phyloP scores from a whole-genome alignment of 2,329 filamentous ascomycete genomes.

The Colletotrichum siamense region DNA sequence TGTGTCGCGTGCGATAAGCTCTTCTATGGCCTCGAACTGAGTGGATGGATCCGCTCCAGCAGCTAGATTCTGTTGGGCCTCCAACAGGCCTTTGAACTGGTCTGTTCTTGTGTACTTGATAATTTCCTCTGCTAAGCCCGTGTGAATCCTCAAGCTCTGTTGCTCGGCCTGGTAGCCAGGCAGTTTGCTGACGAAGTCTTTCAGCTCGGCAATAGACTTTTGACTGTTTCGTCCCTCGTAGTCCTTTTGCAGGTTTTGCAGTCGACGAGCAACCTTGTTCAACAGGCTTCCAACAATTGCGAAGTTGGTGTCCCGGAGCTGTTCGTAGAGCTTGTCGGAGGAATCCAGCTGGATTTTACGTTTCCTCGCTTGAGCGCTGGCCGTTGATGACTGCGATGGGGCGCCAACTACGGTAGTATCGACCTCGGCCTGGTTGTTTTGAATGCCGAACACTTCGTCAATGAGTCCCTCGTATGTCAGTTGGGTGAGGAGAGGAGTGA shows the following conservation, averaged over 20 bases:
- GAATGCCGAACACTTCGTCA: constrained; percentile 90
- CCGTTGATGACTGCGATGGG: constrained; percentile 65
- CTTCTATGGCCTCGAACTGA: constrained; percentile 90
- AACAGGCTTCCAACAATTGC: constrained; percentile 88
- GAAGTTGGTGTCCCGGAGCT: constrained; percentile 92
- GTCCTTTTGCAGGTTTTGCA: constrained; percentile 82
- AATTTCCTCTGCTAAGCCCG: constrained; percentile 90
- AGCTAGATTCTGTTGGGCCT: constrained; percentile 95
- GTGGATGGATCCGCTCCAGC: constrained; percentile 87
- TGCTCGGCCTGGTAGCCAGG: constrained; percentile 94
- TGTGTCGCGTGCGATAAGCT: constrained; percentile 88
- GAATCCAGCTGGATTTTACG: constrained; percentile 89
- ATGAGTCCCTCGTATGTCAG: constrained; percentile 96
- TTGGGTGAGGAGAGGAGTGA: constrained; percentile 90
- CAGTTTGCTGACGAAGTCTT: constrained; percentile 93
- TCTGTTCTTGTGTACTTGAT: constrained; percentile 92
- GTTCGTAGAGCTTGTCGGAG: constrained; percentile 85
- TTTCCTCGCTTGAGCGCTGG: constrained; percentile 69
- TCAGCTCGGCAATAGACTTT: constrained; percentile 85
- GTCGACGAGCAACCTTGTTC: constrained; percentile 86
- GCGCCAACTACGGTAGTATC: constrained; percentile 88
- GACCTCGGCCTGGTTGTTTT: constrained; percentile 91
- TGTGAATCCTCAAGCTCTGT: constrained; percentile 90
- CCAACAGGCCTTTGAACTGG: constrained; percentile 84
- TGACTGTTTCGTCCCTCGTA: constrained; percentile 87